These are phyloP conservation scores for Schrenkiella parvula DNA, from an alignment of 345 rosid species.

Conservation along the genomic window DNA sequence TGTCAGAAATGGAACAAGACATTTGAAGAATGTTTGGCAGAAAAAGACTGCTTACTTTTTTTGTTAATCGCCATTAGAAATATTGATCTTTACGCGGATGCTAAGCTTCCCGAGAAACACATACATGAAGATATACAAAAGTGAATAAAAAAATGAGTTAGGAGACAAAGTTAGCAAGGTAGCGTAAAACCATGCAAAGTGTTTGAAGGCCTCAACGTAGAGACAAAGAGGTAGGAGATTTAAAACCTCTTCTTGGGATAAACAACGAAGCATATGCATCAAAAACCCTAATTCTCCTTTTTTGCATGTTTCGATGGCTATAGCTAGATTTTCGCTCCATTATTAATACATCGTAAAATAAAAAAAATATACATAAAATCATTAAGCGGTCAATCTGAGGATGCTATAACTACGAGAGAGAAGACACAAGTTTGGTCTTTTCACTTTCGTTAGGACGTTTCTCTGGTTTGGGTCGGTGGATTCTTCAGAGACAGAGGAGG, in stretches of 20 bases:
- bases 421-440: slow-evolving; percentile 24
- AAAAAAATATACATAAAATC: background rate
- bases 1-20: slow-evolving; percentile 22
- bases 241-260: slow-evolving; percentile 28
- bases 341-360: background rate
- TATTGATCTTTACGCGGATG: slow-evolving; percentile 4
- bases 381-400: slow-evolving; percentile 3
- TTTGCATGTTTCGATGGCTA: slow-evolving; percentile 8
- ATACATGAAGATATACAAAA: slow-evolving; percentile 3
- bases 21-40: slow-evolving; percentile 26
- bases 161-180: slow-evolving; percentile 33
- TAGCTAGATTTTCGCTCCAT: slow-evolving; percentile 24
- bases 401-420: slow-evolving; percentile 32
- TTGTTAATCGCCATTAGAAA: slow-evolving; percentile 7
- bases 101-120: slow-evolving; percentile 27
- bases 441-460: slow-evolving; percentile 29
- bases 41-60: slow-evolving; percentile 21
- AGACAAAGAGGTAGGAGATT: slow-evolving; percentile 26
- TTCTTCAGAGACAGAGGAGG: slow-evolving; percentile 37
- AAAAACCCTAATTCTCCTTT: slow-evolving; percentile 20
- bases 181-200: slow-evolving; percentile 37
- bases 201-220: slow-evolving; percentile 23
- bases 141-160: background rate
- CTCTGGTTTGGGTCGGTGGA: slow-evolving; percentile 35
- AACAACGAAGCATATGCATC: slow-evolving; percentile 33